phyloP scores from a whole-genome alignment of 106 monocot genomes.

The Platanthera guangdongensis region DNA sequence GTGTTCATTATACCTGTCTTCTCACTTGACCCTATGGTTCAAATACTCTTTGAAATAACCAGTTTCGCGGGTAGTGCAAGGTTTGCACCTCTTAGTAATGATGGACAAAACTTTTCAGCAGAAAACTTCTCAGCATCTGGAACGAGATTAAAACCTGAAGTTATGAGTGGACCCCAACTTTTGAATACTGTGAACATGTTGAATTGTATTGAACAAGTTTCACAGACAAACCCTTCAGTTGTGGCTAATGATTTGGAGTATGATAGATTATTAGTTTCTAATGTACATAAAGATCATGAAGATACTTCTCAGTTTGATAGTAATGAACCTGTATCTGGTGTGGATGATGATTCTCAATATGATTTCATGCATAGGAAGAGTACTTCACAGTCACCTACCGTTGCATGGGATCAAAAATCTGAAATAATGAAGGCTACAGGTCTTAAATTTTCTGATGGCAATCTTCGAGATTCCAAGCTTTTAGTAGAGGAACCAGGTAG shows the following conservation, averaged over 20 bases:
- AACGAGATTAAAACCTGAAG: slow-evolving; percentile 37
- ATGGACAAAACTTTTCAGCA: slow-evolving; percentile 33
- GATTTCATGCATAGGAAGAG: slow-evolving; percentile 22
- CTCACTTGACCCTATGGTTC: not conserved
- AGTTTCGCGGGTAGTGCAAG: slow-evolving; percentile 23
- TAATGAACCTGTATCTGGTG: slow-evolving; percentile 18
- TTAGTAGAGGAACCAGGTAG: slow-evolving; percentile 11
- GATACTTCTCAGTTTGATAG: slow-evolving; percentile 18
- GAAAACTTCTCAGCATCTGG: slow-evolving; percentile 44
- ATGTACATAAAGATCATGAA: slow-evolving; percentile 13
- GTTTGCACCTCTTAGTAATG: slow-evolving; percentile 34
- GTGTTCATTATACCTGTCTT: not conserved
- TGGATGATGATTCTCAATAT: slow-evolving; percentile 18
- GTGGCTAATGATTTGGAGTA: slow-evolving; percentile 27
- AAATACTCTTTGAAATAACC: not conserved
- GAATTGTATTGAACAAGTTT: slow-evolving; percentile 34
- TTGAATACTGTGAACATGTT: slow-evolving; percentile 51
- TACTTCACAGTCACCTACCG: slow-evolving; percentile 28
- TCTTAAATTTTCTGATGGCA: slow-evolving; percentile 13
- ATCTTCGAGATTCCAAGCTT: slow-evolving; percentile 12
- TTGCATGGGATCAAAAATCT: slow-evolving; percentile 52
- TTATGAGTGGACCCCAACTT: slow-evolving; percentile 45
- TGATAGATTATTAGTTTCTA: slow-evolving; percentile 17
- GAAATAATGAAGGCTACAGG: slow-evolving; percentile 31
- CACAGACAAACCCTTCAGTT: slow-evolving; percentile 25